These are phyloP conservation scores for Tubosaeta brunneosetosa DNA, from an alignment of 768 basidiomycete genomes.

Conservation along the genomic window DNA sequence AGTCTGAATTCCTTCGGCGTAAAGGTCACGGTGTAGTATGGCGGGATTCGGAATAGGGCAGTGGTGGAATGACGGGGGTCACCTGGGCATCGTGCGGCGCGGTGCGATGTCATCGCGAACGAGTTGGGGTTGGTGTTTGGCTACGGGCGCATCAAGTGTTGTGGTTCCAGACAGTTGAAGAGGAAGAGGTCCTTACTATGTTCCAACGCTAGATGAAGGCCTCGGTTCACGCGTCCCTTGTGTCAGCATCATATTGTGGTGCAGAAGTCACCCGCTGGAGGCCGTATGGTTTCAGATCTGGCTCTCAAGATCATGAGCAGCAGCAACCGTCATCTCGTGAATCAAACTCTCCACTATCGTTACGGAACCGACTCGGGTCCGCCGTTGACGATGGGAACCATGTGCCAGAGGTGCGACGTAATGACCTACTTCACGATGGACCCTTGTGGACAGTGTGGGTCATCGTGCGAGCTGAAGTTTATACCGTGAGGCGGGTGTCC, in stretches of 20 bases:
- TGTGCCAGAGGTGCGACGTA: neutral
- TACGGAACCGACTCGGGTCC: neutral
- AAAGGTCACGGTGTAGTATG: too few species aligned
- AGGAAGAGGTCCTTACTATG: neutral
- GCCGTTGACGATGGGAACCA: neutral
- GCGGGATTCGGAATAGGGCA: slow-evolving; percentile 4
- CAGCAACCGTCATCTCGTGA: too few species aligned
- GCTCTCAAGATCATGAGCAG: too few species aligned
- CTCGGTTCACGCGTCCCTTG: neutral
- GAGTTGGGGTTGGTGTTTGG: slow-evolving; percentile 15
- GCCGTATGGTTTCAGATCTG: too few species aligned
- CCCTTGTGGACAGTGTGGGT: neutral
- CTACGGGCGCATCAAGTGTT: neutral
- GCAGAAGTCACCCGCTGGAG: too few species aligned
- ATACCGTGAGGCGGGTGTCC: neutral
- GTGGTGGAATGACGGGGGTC: slow-evolving; percentile 11
- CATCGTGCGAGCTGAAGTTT: neutral
- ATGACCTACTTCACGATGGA: neutral
- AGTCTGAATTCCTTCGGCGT: slow-evolving; percentile 14
- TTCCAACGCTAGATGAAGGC: neutral
- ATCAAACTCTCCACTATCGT: too few species aligned
- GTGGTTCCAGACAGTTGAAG: neutral
- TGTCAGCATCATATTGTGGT: neutral
- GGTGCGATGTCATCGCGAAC: slow-evolving; percentile 13
- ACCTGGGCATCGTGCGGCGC: slow-evolving; percentile 7